Percentiles rank a stretch among this genome's conserved stretches.
phyloP scores from a whole-genome alignment of 805 yeast genomes.

The Candida peoriensis region DNA sequence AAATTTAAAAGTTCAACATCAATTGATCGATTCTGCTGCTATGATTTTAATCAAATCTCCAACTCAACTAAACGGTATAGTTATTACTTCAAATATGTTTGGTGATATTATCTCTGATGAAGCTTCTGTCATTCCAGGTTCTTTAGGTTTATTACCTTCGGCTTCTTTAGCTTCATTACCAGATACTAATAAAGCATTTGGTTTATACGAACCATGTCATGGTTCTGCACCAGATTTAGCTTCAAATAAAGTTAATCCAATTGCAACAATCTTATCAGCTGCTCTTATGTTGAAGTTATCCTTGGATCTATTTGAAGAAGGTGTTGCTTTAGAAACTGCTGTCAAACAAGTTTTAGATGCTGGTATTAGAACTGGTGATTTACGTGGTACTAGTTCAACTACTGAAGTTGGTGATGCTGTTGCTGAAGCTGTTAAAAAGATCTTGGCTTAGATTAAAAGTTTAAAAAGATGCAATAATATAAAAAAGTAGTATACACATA shows the following conservation, averaged over 20 bases:
- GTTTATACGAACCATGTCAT: slow-evolving; percentile 97
- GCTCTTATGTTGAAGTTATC: slow-evolving; percentile 97
- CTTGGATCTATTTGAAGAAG: slow-evolving; percentile 76
- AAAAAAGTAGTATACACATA: background rate
- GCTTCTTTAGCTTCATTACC: slow-evolving; percentile 96
- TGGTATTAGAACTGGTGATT: slow-evolving; percentile 88
- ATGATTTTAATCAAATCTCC: slow-evolving; percentile 95
- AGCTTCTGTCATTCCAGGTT: slow-evolving; percentile 97
- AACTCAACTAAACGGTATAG: slow-evolving; percentile 84
- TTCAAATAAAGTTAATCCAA: slow-evolving; percentile 84
- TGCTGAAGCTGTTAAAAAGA: slow-evolving; percentile 61
- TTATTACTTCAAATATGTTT: slow-evolving; percentile 93
- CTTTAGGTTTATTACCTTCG: slow-evolving; percentile 91
- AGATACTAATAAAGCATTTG: slow-evolving; percentile 89
- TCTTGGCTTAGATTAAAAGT: slow-evolving; percentile 35
- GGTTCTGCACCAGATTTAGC: slow-evolving; percentile 97
- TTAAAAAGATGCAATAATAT: background rate
- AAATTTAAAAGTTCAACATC: slow-evolving; percentile 80
- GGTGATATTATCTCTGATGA: slow-evolving; percentile 98
- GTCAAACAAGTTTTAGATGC: slow-evolving; percentile 76
- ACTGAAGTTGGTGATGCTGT: slow-evolving; percentile 93
- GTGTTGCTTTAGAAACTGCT: slow-evolving; percentile 83
- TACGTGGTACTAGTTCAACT: slow-evolving; percentile 81
- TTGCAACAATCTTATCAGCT: slow-evolving; percentile 91
- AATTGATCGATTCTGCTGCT: slow-evolving; percentile 97